Evolutionary conservation across 257 asterid genomes (phyloP).

Genomic region (Marsdenia floribunda): DNA sequence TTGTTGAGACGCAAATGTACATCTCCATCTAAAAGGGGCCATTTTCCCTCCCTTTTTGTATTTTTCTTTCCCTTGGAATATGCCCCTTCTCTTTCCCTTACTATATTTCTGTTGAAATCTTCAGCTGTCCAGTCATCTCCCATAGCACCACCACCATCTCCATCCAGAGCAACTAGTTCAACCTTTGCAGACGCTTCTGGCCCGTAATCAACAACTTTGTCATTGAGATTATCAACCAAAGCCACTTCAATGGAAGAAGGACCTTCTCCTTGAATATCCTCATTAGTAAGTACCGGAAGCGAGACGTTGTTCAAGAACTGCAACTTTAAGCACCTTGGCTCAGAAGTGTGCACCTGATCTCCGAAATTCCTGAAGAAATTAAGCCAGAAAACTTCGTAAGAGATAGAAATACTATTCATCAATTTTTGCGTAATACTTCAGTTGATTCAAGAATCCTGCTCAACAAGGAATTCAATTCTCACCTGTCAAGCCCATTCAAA

Average conservation of each 20-base stretch:
- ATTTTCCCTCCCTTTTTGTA: slow-evolving; percentile 27
- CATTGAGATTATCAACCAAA: slow-evolving; percentile 29
- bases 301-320: slow-evolving; percentile 36
- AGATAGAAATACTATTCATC: background rate
- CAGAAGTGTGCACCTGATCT: slow-evolving; percentile 11
- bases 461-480: slow-evolving; percentile 5
- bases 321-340: slow-evolving; percentile 31
- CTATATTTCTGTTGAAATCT: slow-evolving; percentile 31
- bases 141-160: slow-evolving; percentile 17
- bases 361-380: background rate
- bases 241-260: slow-evolving; percentile 25
- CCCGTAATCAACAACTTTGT: slow-evolving; percentile 21
- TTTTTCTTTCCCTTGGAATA: slow-evolving; percentile 19
- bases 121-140: slow-evolving; percentile 17
- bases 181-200: slow-evolving; percentile 37
- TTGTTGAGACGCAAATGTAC: slow-evolving; percentile 18
- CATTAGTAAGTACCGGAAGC: slow-evolving; percentile 32
- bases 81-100: slow-evolving; percentile 27
- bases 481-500: slow-evolving; percentile 51
- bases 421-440: background rate
- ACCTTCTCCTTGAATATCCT: slow-evolving; percentile 29
- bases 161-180: slow-evolving; percentile 38
- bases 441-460: background rate
- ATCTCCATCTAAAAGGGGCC: slow-evolving; percentile 38
- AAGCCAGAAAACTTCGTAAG: background rate